A percentile compares a stretch with the other conserved stretches of the same genome.
phyloP scores from a whole-genome alignment of 2,329 filamentous ascomycete genomes.

The Exophiala bonariae region DNA sequence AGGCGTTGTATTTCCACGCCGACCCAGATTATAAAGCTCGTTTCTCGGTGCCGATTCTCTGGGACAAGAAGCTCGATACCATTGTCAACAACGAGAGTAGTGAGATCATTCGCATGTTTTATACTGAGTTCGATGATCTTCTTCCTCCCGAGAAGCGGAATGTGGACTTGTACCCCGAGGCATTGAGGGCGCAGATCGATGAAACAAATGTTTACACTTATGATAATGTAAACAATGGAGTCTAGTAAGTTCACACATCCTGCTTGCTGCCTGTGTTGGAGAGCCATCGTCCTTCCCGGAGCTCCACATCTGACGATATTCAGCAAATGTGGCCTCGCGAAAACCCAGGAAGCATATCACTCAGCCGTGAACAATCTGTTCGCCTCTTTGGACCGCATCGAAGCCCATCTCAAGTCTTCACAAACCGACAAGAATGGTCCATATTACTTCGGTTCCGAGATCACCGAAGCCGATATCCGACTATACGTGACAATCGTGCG shows the following conservation, averaged over 20 bases:
- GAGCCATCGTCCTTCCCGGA: too few species aligned
- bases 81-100: slow-evolving; percentile 87
- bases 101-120: slow-evolving; percentile 83
- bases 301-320: too few species aligned
- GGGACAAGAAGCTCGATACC: slow-evolving; percentile 69
- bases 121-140: slow-evolving; percentile 69
- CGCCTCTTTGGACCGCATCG: slow-evolving; percentile 68
- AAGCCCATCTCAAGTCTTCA: slow-evolving; percentile 59
- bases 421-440: slow-evolving; percentile 50
- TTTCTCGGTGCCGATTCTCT: slow-evolving; percentile 80
- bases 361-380: slow-evolving; percentile 68
- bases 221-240: slow-evolving; percentile 55
- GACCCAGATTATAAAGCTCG: slow-evolving; percentile 68
- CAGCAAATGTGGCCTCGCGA: slow-evolving; percentile 70
- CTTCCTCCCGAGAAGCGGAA: slow-evolving; percentile 59
- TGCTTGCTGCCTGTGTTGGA: background rate
- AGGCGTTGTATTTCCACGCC: slow-evolving; percentile 71
- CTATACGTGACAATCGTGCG: slow-evolving; percentile 67
- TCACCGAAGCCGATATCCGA: slow-evolving; percentile 78
- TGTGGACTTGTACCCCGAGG: slow-evolving; percentile 61
- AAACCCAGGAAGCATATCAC: slow-evolving; percentile 73
- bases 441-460: slow-evolving; percentile 68
- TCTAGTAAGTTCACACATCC: slow-evolving; percentile 16
- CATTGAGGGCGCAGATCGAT: slow-evolving; percentile 65
- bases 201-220: slow-evolving; percentile 76